Percentiles rank a stretch among this genome's conserved stretches.
Evolutionary conservation across 805 yeast species (phyloP).

Genomic region (Pichia ethanolica): DNA sequence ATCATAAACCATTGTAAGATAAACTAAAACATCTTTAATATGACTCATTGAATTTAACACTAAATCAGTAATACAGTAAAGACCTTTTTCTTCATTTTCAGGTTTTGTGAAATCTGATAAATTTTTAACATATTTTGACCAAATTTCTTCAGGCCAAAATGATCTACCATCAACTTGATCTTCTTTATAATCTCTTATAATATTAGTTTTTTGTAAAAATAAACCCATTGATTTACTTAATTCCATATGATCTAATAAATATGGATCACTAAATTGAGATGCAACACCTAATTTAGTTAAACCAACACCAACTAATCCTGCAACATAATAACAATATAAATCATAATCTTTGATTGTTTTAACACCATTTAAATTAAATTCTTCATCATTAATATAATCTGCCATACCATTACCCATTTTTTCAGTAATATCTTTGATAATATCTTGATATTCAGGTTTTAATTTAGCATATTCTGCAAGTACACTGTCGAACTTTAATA

Average conservation of each 20-base stretch:
- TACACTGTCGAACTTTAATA: conserved; percentile 69
- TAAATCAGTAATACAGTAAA: conserved; percentile 73
- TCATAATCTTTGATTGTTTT: conserved; percentile 75
- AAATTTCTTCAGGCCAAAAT: conserved; percentile 93
- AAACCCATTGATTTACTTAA: conserved; percentile 86
- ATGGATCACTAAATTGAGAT: conserved; percentile 60
- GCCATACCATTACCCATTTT: conserved; percentile 99
- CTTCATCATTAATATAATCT: conserved; percentile 70
- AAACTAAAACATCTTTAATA: conserved; percentile 66
- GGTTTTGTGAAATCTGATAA: conserved; percentile 53
- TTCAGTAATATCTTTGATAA: conserved; percentile 66
- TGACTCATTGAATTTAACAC: conserved; percentile 74
- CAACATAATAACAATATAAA: conserved; percentile 92
- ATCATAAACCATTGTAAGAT: conserved; percentile 70
- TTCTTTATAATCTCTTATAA: conserved; percentile 90
- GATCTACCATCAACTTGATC: conserved; percentile 88
- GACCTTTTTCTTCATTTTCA: conserved; percentile 45
- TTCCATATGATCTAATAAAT: conserved; percentile 44
- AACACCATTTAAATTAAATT: conserved; percentile 75
- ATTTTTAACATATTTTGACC: conserved; percentile 70
- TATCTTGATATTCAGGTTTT: conserved; percentile 67
- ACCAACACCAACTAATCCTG: conserved; percentile 97
- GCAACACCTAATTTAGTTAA: conserved; percentile 72
- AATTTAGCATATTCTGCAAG: conserved; percentile 66
- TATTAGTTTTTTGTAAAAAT: conserved; percentile 91